Base-by-base conservation (phyloP, 2,329 filamentous ascomycete species). In the Cadophora sp. region DNA sequence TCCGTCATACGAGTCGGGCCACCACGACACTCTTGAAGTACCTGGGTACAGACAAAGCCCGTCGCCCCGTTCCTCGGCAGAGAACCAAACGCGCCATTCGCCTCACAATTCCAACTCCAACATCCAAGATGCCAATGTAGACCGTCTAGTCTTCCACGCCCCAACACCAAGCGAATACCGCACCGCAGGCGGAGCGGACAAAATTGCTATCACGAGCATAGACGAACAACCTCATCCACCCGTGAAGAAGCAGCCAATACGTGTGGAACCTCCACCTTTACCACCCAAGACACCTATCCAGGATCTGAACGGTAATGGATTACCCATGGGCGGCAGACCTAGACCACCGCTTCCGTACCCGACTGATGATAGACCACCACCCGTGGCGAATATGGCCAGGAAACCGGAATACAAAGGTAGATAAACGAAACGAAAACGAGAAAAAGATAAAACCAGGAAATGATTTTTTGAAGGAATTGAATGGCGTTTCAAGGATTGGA, bases 331-430 rank as follows among this genome's bases (percentile, higher is more conserved):
- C 2, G 70, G 72, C 6, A 69, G 73, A 31, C 71, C 53, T 73
- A 79, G 70, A 56, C 65, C 62, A 6, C 70, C 79, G 0, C 78
- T 82, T 9, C 85, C 92, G 40, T 97, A 97, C 78, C 95, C 95
- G 0, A 81, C 92, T 59, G 90, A 89, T 56, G 91, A 97, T 75
- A 92, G 91, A 29, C 90, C 91, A 31, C 94, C 95, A 22, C 95
- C 95, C 3, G 84, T 87, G 7, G 93, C 97, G 8, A 97, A 97
- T 75, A 92, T 93, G 86, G 89, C 91, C 55, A 88, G 90, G 73
- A 97, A 97, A 79, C 95, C 95, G 9, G 72, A 77, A 56, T 77
- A 77, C 55, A 73, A 69, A 40, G 70, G 63, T 6, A 43, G 55
- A 46, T 68, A 16, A 37, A 14, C 31, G 29, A 58, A 37, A 37